These are phyloP conservation scores for Irineochytrium annulatum DNA, from an alignment of 192 early-diverging fungal genomes.

Conservation along the genomic window DNA sequence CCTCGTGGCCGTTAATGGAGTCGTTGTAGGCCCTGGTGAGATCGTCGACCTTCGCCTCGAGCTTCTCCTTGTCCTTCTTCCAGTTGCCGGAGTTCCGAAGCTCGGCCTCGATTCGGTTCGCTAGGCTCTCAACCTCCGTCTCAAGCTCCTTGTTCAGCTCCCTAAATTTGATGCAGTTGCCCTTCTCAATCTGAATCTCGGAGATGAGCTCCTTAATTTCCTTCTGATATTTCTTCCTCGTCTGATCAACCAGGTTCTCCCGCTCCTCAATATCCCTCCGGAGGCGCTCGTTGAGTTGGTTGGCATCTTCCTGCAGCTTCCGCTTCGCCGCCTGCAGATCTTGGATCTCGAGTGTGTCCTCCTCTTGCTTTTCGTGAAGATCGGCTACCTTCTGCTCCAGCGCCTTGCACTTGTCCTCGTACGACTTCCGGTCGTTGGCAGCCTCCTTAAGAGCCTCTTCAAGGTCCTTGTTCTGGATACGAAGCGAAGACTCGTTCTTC, in stretches of 20 bases:
- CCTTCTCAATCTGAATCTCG: conserved; percentile 75
- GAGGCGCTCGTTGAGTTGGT: conserved; percentile 63
- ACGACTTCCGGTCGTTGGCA: conserved; percentile 51
- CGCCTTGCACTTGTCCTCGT: conserved; percentile 59
- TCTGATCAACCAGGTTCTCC: conserved; percentile 64
- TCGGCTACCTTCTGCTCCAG: conserved; percentile 71
- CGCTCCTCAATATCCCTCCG: conserved; percentile 72
- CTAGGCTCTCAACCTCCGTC: conserved; percentile 55
- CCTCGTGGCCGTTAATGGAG: conserved; percentile 52
- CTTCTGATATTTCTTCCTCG: conserved; percentile 78
- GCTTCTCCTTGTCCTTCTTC: conserved; percentile 76
- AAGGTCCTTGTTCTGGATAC: conserved; percentile 64
- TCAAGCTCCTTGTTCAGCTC: conserved; percentile 69
- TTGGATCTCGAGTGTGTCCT: conserved; percentile 62
- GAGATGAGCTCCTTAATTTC: conserved; percentile 74
- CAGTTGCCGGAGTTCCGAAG: conserved; percentile 59
- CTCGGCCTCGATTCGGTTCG: conserved; percentile 65
- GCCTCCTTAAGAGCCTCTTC: conserved; percentile 64
- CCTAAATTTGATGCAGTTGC: conserved; percentile 54
- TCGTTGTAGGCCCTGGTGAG: conserved; percentile 64
- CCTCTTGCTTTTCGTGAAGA: conserved; percentile 72
- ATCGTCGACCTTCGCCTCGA: conserved; percentile 69
- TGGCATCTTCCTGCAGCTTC: conserved; percentile 74
- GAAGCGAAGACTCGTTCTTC: conserved; percentile 63
- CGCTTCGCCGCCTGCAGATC: conserved; percentile 68